phyloP scores from a whole-genome alignment of 1,284 basidiomycete genomes.

The Moesziomyces sp. region DNA sequence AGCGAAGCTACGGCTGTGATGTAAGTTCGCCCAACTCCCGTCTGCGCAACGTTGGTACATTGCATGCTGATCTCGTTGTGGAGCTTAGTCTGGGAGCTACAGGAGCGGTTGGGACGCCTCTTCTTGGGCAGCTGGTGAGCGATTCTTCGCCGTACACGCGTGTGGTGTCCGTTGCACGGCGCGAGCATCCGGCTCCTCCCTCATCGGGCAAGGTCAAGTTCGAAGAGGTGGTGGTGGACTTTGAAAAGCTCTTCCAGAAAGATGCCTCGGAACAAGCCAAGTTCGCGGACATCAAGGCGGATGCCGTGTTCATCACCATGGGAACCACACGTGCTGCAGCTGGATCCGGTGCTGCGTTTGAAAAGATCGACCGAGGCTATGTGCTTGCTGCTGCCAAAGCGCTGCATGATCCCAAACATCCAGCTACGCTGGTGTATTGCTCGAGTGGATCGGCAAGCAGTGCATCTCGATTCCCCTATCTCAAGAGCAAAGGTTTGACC shows the following conservation, averaged over 20 bases:
- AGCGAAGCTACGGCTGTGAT: constrained; percentile 25
- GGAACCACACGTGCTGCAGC: constrained; percentile 69
- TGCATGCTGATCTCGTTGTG: background rate
- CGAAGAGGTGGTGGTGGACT: constrained; percentile 47
- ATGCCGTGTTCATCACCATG: constrained; percentile 45
- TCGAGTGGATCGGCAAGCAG: constrained; percentile 70
- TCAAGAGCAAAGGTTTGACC: constrained; percentile 77
- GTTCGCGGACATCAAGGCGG: constrained; percentile 16
- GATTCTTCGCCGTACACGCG: constrained; percentile 63
- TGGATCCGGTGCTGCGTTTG: constrained; percentile 75
- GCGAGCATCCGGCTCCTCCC: constrained; percentile 68
- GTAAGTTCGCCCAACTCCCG: constrained; percentile 14
- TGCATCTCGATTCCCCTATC: constrained; percentile 51
- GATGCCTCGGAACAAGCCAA: constrained; percentile 26
- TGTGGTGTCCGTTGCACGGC: constrained; percentile 77
- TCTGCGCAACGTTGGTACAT: too few species aligned
- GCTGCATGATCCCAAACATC: constrained; percentile 70
- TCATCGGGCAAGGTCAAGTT: constrained; percentile 67
- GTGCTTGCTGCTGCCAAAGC: constrained; percentile 77
- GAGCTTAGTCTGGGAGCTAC: constrained; percentile 38
- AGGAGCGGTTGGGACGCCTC: constrained; percentile 52
- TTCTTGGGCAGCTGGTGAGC: constrained; percentile 42
- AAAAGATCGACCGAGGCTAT: constrained; percentile 81
- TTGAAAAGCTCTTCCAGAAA: constrained; percentile 34
- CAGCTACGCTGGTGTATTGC: constrained; percentile 76